phyloP scores from a whole-genome alignment of 257 asterid species.

The Solanum chiquidenum region DNA sequence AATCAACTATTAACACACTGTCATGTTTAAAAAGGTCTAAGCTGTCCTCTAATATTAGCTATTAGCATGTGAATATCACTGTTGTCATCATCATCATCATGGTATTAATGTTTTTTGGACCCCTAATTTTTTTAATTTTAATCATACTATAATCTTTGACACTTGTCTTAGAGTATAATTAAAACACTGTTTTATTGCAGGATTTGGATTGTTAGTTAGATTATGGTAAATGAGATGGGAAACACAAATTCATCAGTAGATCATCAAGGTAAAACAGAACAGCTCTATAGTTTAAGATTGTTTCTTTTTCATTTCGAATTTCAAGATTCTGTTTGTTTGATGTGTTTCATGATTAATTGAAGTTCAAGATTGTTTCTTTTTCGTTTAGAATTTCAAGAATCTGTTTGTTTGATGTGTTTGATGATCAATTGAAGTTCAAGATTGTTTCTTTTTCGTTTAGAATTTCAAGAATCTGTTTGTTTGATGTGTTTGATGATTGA shows the following conservation, averaged over 20 bases:
- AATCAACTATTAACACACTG: slow-evolving; percentile 49
- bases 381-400: neutral
- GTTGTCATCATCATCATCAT: slow-evolving; percentile 20
- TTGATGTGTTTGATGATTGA: neutral
- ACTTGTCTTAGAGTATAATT: neutral
- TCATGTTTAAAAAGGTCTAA: slow-evolving; percentile 20
- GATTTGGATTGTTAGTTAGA: slow-evolving; percentile 18
- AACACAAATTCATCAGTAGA: slow-evolving; percentile 59
- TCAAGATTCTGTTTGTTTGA: neutral
- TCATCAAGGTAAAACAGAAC: slow-evolving; percentile 28
- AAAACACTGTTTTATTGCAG: slow-evolving; percentile 21
- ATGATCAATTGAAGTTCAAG: neutral
- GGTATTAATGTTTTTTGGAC: slow-evolving; percentile 11
- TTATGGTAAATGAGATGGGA: slow-evolving; percentile 48
- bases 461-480: neutral
- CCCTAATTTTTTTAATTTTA: neutral
- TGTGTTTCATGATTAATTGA: neutral
- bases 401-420: neutral
- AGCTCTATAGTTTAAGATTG: neutral
- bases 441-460: neutral
- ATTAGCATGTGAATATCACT: slow-evolving; percentile 27
- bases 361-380: neutral
- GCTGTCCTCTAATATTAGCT: slow-evolving; percentile 14
- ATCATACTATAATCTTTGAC: slow-evolving; percentile 2
- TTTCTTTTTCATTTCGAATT: neutral